Percentiles rank a stretch among this genome's conserved stretches.
These are phyloP conservation scores for Stachybotrys chlorohalonatus DNA, from an alignment of 2,329 filamentous ascomycete species.

Conservation along the genomic window DNA sequence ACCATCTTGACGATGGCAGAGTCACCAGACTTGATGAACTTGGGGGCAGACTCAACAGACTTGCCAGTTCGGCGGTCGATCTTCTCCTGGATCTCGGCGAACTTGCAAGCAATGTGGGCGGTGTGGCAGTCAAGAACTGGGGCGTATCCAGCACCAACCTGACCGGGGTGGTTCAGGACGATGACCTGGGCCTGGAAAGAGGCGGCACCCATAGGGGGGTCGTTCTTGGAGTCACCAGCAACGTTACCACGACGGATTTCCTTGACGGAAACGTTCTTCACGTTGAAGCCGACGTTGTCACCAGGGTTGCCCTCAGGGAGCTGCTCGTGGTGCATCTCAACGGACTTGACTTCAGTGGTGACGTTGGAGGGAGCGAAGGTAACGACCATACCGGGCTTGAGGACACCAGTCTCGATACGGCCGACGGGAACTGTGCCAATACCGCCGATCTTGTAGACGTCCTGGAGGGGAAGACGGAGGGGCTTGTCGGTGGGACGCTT, in stretches of 20 bases:
- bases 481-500: constrained; percentile 96
- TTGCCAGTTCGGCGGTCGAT: constrained; percentile 99
- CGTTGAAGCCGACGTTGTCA: constrained; percentile 99
- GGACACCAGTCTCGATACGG: constrained; percentile 99
- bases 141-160: constrained; percentile 98
- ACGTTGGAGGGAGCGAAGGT: constrained; percentile 98
- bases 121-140: constrained; percentile 99
- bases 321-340: constrained; percentile 99
- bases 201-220: constrained; percentile 80
- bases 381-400: constrained; percentile 88
- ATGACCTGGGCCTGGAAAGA: constrained; percentile 99
- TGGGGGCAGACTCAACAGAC: constrained; percentile 81
- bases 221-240: constrained; percentile 99
- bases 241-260: constrained; percentile 99
- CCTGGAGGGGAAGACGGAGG: constrained; percentile 99
- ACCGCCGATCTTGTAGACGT: constrained; percentile 99
- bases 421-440: constrained; percentile 99
- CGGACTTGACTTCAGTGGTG: constrained; percentile 99
- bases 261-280: constrained; percentile 99
- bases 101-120: constrained; percentile 99
- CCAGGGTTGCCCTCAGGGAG: constrained; percentile 88
- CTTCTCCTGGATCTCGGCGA: constrained; percentile 98
- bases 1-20: constrained; percentile 99
- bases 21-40: constrained; percentile 99
- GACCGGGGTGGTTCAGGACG: constrained; percentile 99